Evolutionary conservation across 495 filamentous ascomycete species (phyloP), one percentile per base, ranked within the genome.

Genomic region (Tuber aestivum): DNA sequence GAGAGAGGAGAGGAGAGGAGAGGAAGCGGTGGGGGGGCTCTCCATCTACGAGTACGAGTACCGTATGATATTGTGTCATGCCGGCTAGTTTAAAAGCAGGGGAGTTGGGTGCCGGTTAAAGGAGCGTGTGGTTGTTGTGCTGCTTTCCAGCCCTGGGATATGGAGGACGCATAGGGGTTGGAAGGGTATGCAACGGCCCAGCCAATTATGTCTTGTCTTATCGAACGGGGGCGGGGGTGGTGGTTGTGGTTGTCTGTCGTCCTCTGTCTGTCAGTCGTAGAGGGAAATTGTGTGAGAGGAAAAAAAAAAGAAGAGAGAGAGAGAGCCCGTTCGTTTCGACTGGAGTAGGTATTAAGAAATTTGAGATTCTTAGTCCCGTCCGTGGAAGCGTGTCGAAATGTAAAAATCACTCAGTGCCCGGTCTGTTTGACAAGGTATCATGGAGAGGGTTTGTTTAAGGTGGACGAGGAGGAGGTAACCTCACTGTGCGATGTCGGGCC

Each of bases 11-110:
- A n/a, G n/a, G n/a, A n/a, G n/a, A n/a, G n/a, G n/a, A n/a, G n/a
- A n/a, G n/a, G n/a, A n/a, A n/a, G n/a, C n/a, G n/a, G n/a, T n/a
- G n/a, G 50, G 56, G 56, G 56, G 56, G 9, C n/a, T 61, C 56
- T 61, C 56, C 12, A 27, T 61, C 56, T 61, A 32, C 23, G 42
- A 44, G n/a, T n/a, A n/a, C n/a, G n/a, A n/a, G n/a, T n/a, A n/a
- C n/a, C n/a, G 42, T 44, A 44, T 48, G 10, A 27, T 61, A 61
- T 27, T 61, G 56, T 61, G 32, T 61, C 56, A 61, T 61, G 56
- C 56, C 56, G 56, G 56, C 56, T 61, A 61, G 56, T 61, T 61
- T 61, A 32, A 61, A 61, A 61, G 56, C 56, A 61, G 56, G 56
- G n/a, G 56, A 61, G 56, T 27, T 32, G n/a, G 27, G 5, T 61